Percentiles rank a stretch among this genome's conserved stretches.
phyloP scores from a whole-genome alignment of 2,329 filamentous ascomycete species.

The Ophiocordyceps robertsii region DNA sequence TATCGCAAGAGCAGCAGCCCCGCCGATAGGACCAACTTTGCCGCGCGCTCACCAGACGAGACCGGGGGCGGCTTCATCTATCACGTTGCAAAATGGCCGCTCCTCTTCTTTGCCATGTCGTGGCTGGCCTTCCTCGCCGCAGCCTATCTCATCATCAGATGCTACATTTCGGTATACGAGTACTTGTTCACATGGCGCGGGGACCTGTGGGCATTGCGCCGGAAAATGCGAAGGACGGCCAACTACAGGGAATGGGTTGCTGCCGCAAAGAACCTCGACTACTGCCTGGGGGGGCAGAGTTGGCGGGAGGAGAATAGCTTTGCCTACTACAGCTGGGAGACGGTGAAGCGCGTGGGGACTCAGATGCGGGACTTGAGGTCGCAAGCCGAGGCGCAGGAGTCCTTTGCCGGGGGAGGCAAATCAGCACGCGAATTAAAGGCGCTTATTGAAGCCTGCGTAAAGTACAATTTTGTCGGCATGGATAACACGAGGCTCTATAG shows the following conservation, averaged over 20 bases:
- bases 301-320: constrained; percentile 72
- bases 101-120: constrained; percentile 63
- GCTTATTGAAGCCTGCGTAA: constrained; percentile 80
- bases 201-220: constrained; percentile 55
- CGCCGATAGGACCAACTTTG: constrained; percentile 25
- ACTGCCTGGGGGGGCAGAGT: constrained; percentile 62
- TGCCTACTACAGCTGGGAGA: constrained; percentile 79
- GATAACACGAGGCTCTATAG: constrained; percentile 93
- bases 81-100: constrained; percentile 78
- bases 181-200: constrained; percentile 85
- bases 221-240: constrained; percentile 55
- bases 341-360: constrained; percentile 61
- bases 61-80: constrained; percentile 91
- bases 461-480: constrained; percentile 93
- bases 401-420: constrained; percentile 21
- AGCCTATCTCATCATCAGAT: constrained; percentile 65
- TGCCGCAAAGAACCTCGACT: constrained; percentile 67
- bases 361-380: constrained; percentile 57
- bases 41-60: constrained; percentile 66
- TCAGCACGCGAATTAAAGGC: constrained; percentile 63
- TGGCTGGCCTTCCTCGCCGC: constrained; percentile 64
- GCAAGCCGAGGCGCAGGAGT: constrained; percentile 40
- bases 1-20: constrained; percentile 24
- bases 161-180: constrained; percentile 90
- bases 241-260: constrained; percentile 75